Base-by-base conservation (phyloP, 2,329 filamentous ascomycete genomes). In the Geoglossum cookeanum region DNA sequence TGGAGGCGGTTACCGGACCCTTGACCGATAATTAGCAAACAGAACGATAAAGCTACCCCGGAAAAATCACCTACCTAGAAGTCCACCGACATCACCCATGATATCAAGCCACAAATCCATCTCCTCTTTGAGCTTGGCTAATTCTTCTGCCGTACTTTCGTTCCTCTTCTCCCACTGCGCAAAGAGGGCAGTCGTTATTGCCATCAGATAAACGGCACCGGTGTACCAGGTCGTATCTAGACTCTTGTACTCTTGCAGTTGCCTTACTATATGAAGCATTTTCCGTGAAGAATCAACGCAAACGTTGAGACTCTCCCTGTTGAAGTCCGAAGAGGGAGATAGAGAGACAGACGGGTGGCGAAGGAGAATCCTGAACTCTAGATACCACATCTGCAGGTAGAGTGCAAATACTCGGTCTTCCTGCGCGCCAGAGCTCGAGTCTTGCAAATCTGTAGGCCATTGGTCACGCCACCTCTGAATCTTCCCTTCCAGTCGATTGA, bases 141-240 rank as follows among this genome's bases (percentile, higher is more conserved):
- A 70, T 58, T 86, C 79, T 1, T 73, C 72, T 0, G 73, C 69
- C 0, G 77, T 79, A 9, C 80, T 78, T 8, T 78, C 73, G 54
- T 79, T 78, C 33, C 83, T 75, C 53, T 82, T 77, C 65, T 87
- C 78, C 72, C 80, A 86, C 57, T 82, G 77, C 1, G 79, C 78
- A 52, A 85, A 86, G 0, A 91, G 70, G 13, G 78, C 81, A 0
- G 84, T 85, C 63, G 88, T 86, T 58, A 87, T 81, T 30, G 84
- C 84, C 48, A 83, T 80, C 11, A 86, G 75, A 64, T 86, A 87
- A 4, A 86, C 77, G 0, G 85, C 82, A 54, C 80, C 75, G 53
- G 84, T 83, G 63, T 86, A 85, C 84, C 85, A 90, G 0, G 85
- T 87, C 1, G 84, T 86, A 64, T 91, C 86, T 3, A 90, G 70